A percentile compares a stretch with the other conserved stretches of the same genome.
Evolutionary conservation across 306 rosid genomes (phyloP).

Genomic region (Dryas drummondii): DNA sequence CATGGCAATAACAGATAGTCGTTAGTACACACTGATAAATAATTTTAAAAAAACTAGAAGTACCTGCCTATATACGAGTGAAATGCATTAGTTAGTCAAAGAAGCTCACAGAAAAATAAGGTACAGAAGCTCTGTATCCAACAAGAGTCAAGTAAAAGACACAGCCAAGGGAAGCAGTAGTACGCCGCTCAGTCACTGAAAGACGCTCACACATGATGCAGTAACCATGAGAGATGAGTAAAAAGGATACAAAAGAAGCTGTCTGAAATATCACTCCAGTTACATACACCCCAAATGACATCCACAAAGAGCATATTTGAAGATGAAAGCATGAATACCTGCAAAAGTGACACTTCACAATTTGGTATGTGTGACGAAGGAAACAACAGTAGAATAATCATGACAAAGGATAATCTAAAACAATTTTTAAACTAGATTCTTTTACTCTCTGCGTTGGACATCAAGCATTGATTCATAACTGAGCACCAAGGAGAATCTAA

Average conservation of each 20-base stretch:
- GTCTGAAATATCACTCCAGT: constrained; percentile 97
- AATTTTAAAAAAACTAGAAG: constrained; percentile 1
- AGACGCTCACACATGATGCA: constrained; percentile 94
- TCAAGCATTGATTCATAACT: background rate
- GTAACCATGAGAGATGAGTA: constrained; percentile 95
- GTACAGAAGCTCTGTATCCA: constrained; percentile 89
- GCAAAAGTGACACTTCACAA: constrained; percentile 25
- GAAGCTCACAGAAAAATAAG: constrained; percentile 79
- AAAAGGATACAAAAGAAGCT: constrained; percentile 78
- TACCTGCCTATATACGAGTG: constrained; percentile 6
- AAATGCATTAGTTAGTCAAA: constrained; percentile 10
- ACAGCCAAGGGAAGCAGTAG: constrained; percentile 87
- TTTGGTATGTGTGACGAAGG: background rate
- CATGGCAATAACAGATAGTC: constrained; percentile 7
- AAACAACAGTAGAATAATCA: background rate
- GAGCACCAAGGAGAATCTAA: background rate
- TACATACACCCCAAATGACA: constrained; percentile 94
- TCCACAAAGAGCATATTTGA: constrained; percentile 91
- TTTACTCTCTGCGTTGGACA: too few relatives aligned
- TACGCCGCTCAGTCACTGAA: constrained; percentile 76
- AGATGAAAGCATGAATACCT: constrained; percentile 92
- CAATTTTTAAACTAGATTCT: background rate
- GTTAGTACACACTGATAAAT: constrained; percentile 27
- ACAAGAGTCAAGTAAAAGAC: constrained; percentile 91
- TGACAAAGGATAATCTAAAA: background rate